Percentiles rank a stretch among this genome's conserved stretches.
These are phyloP conservation scores for Ceriops decandra DNA, from an alignment of 345 rosid genomes.

Conservation along the genomic window DNA sequence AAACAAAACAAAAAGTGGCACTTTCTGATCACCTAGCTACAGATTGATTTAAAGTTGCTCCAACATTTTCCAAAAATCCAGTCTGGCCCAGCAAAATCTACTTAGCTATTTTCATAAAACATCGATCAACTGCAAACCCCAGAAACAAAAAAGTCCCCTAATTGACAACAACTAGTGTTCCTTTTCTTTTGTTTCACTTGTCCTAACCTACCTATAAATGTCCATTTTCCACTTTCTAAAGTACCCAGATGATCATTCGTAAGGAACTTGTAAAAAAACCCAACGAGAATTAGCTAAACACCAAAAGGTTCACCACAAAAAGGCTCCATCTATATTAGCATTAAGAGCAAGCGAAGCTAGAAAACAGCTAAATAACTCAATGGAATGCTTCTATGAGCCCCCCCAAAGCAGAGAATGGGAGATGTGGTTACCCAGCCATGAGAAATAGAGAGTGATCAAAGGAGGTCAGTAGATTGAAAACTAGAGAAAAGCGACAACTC, in stretches of 20 bases:
- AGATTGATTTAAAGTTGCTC: no score
- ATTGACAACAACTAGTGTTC: not conserved
- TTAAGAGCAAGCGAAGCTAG: not conserved
- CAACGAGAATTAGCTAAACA: not conserved
- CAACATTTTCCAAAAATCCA: not conserved
- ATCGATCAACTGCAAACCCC: not conserved
- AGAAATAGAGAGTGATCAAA: not conserved
- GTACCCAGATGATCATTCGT: slow-evolving; percentile 1
- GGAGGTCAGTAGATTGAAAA: not conserved
- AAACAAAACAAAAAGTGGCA: no score
- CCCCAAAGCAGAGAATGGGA: not conserved
- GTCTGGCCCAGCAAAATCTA: not conserved
- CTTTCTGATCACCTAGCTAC: no score
- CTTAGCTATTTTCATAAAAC: not conserved
- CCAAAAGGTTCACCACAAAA: slow-evolving; percentile 4
- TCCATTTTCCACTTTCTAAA: not conserved
- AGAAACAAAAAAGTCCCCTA: not conserved
- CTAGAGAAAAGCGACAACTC: no score
- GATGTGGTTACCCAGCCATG: slow-evolving; percentile 22
- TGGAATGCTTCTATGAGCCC: not conserved
- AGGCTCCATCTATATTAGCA: not conserved
- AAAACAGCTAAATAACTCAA: not conserved
- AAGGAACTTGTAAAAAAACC: not conserved
- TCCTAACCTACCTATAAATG: not conserved
- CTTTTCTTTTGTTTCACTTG: no score